Evolutionary conservation across 1,284 basidiomycete species (phyloP).

Genomic region (Cystobasidium slooffiae): DNA sequence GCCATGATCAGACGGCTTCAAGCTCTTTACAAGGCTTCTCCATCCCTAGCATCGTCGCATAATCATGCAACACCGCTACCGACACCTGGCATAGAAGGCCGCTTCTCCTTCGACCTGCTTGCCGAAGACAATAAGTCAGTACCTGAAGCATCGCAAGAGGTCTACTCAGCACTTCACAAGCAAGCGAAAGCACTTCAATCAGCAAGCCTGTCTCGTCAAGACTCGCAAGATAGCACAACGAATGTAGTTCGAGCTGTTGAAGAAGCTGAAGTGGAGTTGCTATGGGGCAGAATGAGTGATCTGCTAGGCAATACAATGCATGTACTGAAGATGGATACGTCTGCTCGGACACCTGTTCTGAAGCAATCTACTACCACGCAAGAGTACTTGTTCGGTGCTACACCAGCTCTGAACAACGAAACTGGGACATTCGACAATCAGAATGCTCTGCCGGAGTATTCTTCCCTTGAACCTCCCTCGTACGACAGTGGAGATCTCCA

Average conservation of each 20-base stretch:
- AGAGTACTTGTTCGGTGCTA: constrained; percentile 26
- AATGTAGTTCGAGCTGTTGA: constrained; percentile 46
- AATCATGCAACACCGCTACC: constrained; percentile 17
- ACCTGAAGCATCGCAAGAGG: constrained; percentile 39
- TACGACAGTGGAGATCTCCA: constrained; percentile 59
- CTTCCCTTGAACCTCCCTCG: constrained; percentile 61
- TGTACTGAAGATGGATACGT: constrained; percentile 65
- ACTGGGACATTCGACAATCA: neutral
- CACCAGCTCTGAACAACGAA: constrained; percentile 23
- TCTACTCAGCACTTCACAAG: constrained; percentile 67
- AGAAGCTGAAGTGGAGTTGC: constrained; percentile 63
- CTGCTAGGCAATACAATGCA: constrained; percentile 70
- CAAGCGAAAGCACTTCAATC: constrained; percentile 71
- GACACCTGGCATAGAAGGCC: neutral
- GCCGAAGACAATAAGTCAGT: too few relatives aligned
- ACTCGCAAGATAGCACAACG: constrained; percentile 6
- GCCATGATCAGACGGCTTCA: constrained; percentile 69
- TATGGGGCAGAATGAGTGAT: constrained; percentile 74
- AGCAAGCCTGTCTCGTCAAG: constrained; percentile 58
- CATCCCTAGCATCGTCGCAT: constrained; percentile 46
- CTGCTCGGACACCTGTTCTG: constrained; percentile 35
- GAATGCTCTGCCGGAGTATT: constrained; percentile 67
- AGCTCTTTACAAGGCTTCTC: constrained; percentile 53
- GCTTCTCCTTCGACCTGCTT: constrained; percentile 24
- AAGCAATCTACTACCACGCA: neutral